Conservation (phyloP, 441 rosid species). For the Populus hybrid region DNA sequence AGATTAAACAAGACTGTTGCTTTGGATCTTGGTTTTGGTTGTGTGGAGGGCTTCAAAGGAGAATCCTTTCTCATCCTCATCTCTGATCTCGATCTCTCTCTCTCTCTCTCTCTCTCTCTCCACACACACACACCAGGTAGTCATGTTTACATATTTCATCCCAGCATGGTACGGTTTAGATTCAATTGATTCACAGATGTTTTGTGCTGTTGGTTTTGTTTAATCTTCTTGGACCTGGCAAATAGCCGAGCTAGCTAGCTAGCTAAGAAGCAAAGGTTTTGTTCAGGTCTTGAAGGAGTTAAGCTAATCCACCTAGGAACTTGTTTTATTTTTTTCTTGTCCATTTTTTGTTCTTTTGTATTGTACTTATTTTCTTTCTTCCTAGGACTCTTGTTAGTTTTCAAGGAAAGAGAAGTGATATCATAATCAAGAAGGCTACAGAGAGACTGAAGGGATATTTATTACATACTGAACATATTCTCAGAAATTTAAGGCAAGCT, state of each 20-base stretch:
- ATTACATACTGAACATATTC: neutral
- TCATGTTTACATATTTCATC: neutral
- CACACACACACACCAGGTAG: neutral
- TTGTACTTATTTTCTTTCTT: neutral
- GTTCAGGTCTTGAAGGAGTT: neutral
- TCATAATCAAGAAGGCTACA: neutral
- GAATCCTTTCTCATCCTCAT: slow-evolving; percentile 32
- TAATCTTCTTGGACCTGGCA: slow-evolving; percentile 18
- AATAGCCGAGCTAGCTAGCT: too few relatives aligned
- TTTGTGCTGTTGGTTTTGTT: slow-evolving; percentile 20
- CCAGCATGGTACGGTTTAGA: neutral
- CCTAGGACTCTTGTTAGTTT: neutral
- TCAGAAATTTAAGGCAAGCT: neutral
- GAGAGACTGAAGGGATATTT: neutral
- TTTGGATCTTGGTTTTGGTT: slow-evolving; percentile 28
- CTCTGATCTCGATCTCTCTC: slow-evolving; percentile 15
- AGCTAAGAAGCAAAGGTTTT: neutral
- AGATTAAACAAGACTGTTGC: slow-evolving; percentile 21
- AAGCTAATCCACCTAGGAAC: slow-evolving; percentile 2
- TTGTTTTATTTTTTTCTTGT: neutral
- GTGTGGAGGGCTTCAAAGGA: slow-evolving; percentile 31
- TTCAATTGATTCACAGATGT: neutral
- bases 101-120: slow-evolving; percentile 12
- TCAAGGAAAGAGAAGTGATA: neutral
- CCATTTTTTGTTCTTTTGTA: neutral